Evolutionary conservation across 2,329 filamentous ascomycete species (phyloP), one percentile per base, ranked within the genome.

Genomic region (Aspergillus ochraceoroseus): DNA sequence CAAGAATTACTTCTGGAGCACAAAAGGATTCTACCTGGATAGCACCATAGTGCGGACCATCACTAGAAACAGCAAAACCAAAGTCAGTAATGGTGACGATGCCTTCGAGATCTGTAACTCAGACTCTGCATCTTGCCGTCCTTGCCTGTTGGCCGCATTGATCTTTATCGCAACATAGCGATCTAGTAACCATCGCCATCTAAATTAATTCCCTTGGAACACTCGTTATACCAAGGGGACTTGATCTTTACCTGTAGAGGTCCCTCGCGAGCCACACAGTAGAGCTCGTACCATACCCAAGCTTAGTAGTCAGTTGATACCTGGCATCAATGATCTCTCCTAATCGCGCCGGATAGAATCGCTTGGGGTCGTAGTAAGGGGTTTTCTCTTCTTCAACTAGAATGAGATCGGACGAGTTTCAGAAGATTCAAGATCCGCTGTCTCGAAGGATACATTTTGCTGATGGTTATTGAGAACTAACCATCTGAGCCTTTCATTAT

Each of bases 121-220:
- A 28, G 43, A 13, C 6, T 43, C 41, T 25, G 48, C 9, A 13
- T 33, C 17, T 22, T 48, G 37, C 13, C 25, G 35, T 7, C 38
- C 12, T 25, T 50, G 35, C 9, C n/a, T 14, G 32, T 17, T 23
- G 36, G 40, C 48, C 20, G 60, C 40, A 30, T 59, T 59, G 20
- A 62, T 53, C 37, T 65, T 65, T 38, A 65, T 44, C 32, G 60
- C 58, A 25, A 64, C 56, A 44, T 62, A 64, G 48, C 29, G 44
- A 29, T 52, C 49, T 25, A 34, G 44, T n/a, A 41, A 27, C 54
- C 51, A 59, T 27, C 51, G 47, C 54, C 56, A 58, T 46, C 52
- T 59, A 25, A 17, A 40, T 19, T 32, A 14, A 38, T 11, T 17
- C 5, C 30, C 32, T 32, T 22, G 9, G 20, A 44, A 34, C 32